Percentiles rank a stretch among this genome's conserved stretches.
These are phyloP conservation scores for Coffea humblotiana DNA, from an alignment of 305 asterid species.

Conservation along the genomic window DNA sequence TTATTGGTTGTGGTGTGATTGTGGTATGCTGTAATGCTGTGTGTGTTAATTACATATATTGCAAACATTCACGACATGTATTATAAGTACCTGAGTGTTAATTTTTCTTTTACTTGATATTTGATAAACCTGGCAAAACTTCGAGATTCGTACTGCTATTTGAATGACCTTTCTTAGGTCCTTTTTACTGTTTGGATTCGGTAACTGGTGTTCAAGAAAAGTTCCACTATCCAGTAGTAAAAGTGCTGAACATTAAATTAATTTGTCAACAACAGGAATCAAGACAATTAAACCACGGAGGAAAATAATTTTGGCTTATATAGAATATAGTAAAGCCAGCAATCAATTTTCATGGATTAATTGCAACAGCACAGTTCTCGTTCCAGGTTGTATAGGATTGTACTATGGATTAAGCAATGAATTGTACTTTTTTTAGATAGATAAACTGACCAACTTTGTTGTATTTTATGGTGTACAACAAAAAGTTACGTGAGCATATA, in stretches of 20 bases:
- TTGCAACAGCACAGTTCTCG: background rate
- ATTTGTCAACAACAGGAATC: too few relatives aligned
- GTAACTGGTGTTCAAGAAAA: background rate
- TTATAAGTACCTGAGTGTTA: background rate
- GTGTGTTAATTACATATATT: background rate
- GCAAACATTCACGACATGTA: background rate
- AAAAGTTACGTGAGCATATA: too few relatives aligned
- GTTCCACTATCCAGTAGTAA: background rate
- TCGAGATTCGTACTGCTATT: background rate
- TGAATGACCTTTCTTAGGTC: background rate
- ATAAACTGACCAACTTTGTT: background rate
- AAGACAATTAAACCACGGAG: too few relatives aligned
- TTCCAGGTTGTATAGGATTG: background rate
- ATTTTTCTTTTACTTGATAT: background rate
- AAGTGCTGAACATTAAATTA: too few relatives aligned
- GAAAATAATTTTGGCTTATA: background rate
- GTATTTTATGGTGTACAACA: too few relatives aligned
- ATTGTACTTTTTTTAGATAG: background rate
- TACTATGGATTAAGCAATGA: background rate
- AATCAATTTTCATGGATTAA: background rate
- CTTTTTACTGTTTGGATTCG: background rate
- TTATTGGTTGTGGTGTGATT: background rate
- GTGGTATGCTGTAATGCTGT: background rate
- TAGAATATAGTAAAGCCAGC: background rate
- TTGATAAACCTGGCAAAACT: background rate